Conservation (phyloP, 2,329 filamentous ascomycete species). For the Tolypocladium inflatum region DNA sequence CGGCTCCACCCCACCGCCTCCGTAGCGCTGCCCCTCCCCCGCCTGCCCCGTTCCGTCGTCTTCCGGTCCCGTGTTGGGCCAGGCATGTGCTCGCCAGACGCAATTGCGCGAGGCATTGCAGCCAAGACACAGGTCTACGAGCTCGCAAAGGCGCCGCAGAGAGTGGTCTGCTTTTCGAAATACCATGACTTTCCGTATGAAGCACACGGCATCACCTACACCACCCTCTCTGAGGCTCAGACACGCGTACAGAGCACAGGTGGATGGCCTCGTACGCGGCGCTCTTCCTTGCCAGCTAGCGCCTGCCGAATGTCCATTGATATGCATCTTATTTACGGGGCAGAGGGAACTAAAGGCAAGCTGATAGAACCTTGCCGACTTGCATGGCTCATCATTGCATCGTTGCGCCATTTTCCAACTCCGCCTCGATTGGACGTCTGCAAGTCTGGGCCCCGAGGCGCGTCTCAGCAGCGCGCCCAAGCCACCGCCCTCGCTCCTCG, state of each 20-base stretch:
- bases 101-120: not conserved
- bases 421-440: not conserved
- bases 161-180: not conserved
- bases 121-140: not conserved
- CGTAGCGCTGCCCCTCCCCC: conserved; percentile 1
- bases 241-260: not conserved
- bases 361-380: not conserved
- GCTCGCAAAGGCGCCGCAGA: not conserved
- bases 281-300: not conserved
- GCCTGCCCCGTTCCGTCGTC: conserved; percentile 2
- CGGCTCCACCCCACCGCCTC: conserved; percentile 4
- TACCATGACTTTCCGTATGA: not conserved
- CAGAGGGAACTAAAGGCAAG: not conserved
- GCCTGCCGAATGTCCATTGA: not conserved
- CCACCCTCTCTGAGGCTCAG: not conserved
- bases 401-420: conserved; percentile 1
- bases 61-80: not conserved
- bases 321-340: not conserved
- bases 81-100: not conserved
- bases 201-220: not conserved
- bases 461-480: not conserved
- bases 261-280: not conserved
- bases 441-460: not conserved
- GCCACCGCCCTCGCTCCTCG: not conserved
- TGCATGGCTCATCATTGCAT: not conserved